Percentiles rank a stretch among this genome's conserved stretches.
Evolutionary conservation across 75 land plant species (phyloP).

Genomic region (Picea glauca): DNA sequence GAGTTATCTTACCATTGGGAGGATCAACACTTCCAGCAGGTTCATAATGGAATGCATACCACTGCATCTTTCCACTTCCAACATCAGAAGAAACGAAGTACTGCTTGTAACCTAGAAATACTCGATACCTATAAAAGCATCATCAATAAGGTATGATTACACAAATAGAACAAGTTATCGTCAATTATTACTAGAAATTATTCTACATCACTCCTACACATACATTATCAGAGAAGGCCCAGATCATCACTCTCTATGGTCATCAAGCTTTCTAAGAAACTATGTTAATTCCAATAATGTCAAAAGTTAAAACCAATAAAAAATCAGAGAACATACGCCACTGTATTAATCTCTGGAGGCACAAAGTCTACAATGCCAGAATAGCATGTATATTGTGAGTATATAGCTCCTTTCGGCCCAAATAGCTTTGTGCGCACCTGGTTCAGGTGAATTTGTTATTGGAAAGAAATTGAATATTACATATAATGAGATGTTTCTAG

Average conservation of each 20-base stretch:
- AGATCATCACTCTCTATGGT: not conserved
- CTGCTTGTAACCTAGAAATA: slow-evolving; percentile 47
- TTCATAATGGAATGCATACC: slow-evolving; percentile 56
- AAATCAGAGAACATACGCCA: slow-evolving; percentile 27
- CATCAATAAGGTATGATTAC: not conserved
- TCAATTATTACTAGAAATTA: not conserved
- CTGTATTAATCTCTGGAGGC: slow-evolving; percentile 47
- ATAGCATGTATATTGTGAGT: slow-evolving; percentile 55
- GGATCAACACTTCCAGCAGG: slow-evolving; percentile 46
- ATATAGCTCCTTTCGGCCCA: slow-evolving; percentile 29
- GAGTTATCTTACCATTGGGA: not conserved
- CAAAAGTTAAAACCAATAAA: not conserved
- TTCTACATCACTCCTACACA: not conserved
- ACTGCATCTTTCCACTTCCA: slow-evolving; percentile 52
- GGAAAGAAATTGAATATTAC: not conserved
- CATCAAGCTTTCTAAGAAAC: not conserved
- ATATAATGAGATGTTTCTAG: not conserved
- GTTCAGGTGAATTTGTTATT: not conserved
- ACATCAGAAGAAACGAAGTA: slow-evolving; percentile 61
- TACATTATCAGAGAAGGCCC: not conserved
- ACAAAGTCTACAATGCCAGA: slow-evolving; percentile 57
- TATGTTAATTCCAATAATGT: not conserved
- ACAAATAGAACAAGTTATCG: not conserved
- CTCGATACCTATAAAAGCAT: slow-evolving; percentile 30
- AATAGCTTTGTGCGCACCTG: slow-evolving; percentile 40